These are phyloP conservation scores for Glycyrrhiza uralensis DNA, from an alignment of 306 rosid genomes.

Conservation along the genomic window DNA sequence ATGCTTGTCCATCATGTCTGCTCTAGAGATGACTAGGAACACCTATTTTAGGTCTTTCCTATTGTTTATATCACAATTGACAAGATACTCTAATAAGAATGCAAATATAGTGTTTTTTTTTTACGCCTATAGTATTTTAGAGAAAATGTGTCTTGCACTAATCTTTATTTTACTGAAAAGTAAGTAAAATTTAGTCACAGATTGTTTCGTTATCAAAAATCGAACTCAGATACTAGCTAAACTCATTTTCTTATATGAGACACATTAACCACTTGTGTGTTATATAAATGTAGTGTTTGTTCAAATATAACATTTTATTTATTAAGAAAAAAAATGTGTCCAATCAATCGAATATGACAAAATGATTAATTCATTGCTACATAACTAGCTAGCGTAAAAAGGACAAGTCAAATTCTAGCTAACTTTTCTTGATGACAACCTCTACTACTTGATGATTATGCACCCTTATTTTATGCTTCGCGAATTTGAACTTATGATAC, in stretches of 20 bases:
- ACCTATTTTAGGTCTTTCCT: conserved; percentile 3
- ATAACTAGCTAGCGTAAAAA: conserved; percentile 23
- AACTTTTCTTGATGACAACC: conserved; percentile 32
- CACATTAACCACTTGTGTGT: too few relatives aligned
- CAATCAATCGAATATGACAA: conserved; percentile 26
- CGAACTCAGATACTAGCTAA: too few relatives aligned
- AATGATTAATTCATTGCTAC: conserved; percentile 22
- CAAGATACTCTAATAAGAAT: not conserved
- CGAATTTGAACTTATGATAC: conserved; percentile 18
- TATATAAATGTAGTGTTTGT: conserved; percentile 15
- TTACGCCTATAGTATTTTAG: too few relatives aligned
- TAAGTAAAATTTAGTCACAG: too few relatives aligned
- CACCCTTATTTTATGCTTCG: conserved; percentile 39
- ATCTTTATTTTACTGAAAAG: too few relatives aligned
- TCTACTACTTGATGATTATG: conserved; percentile 41
- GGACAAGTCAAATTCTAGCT: conserved; percentile 44
- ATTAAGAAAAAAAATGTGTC: not conserved
- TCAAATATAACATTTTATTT: not conserved
- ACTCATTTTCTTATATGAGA: too few relatives aligned
- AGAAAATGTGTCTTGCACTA: too few relatives aligned
- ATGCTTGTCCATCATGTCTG: conserved; percentile 10
- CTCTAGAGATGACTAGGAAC: not conserved
- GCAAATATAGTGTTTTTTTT: conserved; percentile 6
- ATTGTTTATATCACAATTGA: not conserved
- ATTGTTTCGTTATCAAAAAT: too few relatives aligned